Percentiles rank a stretch among this genome's conserved stretches.
Conservation (phyloP, 371 early-diverging fungal species). For the Saksenaea oblongispora region DNA sequence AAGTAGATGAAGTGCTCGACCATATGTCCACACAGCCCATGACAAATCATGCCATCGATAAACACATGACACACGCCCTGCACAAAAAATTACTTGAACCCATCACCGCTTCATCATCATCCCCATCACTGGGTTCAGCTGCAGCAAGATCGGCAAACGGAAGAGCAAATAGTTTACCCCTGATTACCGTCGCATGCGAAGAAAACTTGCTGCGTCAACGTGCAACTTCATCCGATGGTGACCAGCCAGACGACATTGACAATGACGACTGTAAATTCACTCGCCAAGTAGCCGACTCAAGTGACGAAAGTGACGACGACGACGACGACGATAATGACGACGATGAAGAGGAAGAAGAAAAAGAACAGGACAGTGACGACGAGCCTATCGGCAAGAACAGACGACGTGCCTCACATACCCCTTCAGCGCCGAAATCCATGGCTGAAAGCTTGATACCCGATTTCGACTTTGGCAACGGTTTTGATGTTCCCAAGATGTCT, state of each 20-base stretch:
- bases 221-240: slow-evolving; percentile 9
- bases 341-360: slow-evolving; percentile 32
- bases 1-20: not conserved
- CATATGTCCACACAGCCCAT: not conserved
- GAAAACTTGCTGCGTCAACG: slow-evolving; percentile 15
- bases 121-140: not conserved
- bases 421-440: slow-evolving; percentile 11
- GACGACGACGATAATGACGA: slow-evolving; percentile 26
- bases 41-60: not conserved
- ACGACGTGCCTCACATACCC: not conserved
- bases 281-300: slow-evolving; percentile 45
- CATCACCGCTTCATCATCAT: slow-evolving; percentile 7
- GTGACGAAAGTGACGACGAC: slow-evolving; percentile 47
- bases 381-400: slow-evolving; percentile 40
- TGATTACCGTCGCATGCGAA: slow-evolving; percentile 34
- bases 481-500: slow-evolving; percentile 31
- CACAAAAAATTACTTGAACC: slow-evolving; percentile 15
- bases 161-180: slow-evolving; percentile 43
- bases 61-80: slow-evolving; percentile 9
- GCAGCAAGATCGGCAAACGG: not conserved
- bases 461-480: slow-evolving; percentile 53
- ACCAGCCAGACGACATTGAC: slow-evolving; percentile 1
- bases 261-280: slow-evolving; percentile 27
- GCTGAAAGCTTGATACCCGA: slow-evolving; percentile 41
- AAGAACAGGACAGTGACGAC: slow-evolving; percentile 41